phyloP scores from a whole-genome alignment of 768 basidiomycete species.

The Chlorophyllum brunneum region DNA sequence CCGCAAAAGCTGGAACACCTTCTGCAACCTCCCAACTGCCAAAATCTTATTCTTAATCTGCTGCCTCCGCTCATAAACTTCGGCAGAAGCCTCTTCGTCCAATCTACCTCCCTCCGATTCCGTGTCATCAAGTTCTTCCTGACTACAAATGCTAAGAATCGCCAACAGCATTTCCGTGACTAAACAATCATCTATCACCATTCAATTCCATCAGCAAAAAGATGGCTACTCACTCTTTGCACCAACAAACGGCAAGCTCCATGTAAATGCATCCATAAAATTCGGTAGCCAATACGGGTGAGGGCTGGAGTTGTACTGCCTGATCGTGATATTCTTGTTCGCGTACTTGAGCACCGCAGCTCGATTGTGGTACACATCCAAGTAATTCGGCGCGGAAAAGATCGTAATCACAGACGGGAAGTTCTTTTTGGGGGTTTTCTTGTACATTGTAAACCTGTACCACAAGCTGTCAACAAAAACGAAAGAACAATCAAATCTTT shows the following conservation, averaged over 20 bases:
- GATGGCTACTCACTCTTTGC: slow-evolving; percentile 73
- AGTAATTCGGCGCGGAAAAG: slow-evolving; percentile 95
- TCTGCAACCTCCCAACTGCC: slow-evolving; percentile 88
- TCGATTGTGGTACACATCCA: slow-evolving; percentile 95
- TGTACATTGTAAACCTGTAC: slow-evolving; percentile 75
- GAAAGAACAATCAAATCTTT: no score
- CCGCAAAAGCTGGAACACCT: slow-evolving; percentile 87
- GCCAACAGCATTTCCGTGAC: slow-evolving; percentile 98
- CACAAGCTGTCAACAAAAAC: not conserved
- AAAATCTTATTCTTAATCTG: slow-evolving; percentile 93
- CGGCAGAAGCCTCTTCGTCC: slow-evolving; percentile 38
- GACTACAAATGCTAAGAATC: slow-evolving; percentile 88
- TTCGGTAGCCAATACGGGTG: slow-evolving; percentile 96
- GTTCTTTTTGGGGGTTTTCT: slow-evolving; percentile 90
- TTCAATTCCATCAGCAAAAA: slow-evolving; percentile 14
- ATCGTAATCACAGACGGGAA: slow-evolving; percentile 98
- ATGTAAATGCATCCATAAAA: slow-evolving; percentile 98
- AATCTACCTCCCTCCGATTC: slow-evolving; percentile 44
- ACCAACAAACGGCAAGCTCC: slow-evolving; percentile 96
- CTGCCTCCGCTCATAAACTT: slow-evolving; percentile 53
- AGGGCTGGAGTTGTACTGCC: slow-evolving; percentile 77
- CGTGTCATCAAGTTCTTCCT: slow-evolving; percentile 89
- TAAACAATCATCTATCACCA: slow-evolving; percentile 24
- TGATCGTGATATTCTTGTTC: slow-evolving; percentile 93
- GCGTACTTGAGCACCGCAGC: slow-evolving; percentile 97